These are phyloP conservation scores for Coniosporium tulheliwenetii DNA, from an alignment of 2,329 filamentous ascomycete species.

Conservation along the genomic window DNA sequence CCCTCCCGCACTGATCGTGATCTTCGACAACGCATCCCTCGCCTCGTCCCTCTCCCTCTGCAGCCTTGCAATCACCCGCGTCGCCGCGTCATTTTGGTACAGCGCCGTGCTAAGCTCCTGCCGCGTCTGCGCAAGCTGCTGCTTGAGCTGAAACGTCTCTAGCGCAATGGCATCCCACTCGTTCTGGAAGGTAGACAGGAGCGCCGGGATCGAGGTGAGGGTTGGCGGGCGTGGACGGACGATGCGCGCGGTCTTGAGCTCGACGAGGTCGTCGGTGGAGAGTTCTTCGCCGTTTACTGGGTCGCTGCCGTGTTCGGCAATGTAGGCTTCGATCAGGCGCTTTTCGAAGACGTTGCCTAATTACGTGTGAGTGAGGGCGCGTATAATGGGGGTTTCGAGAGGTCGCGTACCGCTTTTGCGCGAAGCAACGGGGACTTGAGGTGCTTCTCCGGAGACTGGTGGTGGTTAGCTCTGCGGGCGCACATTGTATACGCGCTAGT, in stretches of 20 bases:
- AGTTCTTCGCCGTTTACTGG: conserved; percentile 80
- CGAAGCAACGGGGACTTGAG: conserved; percentile 86
- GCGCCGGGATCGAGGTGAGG: conserved; percentile 86
- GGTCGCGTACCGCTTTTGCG: conserved; percentile 65
- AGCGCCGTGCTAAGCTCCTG: conserved; percentile 88
- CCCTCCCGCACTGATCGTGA: conserved; percentile 51
- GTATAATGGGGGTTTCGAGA: conserved; percentile 4
- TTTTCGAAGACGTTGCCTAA: conserved; percentile 84
- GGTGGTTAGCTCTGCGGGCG: too few species aligned
- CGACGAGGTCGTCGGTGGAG: conserved; percentile 68
- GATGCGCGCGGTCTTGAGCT: conserved; percentile 67
- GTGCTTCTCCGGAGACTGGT: conserved; percentile 87
- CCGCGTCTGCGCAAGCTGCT: conserved; percentile 76
- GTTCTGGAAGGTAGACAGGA: conserved; percentile 90
- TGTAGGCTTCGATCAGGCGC: conserved; percentile 86
- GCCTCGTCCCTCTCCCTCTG: conserved; percentile 89
- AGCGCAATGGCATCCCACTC: conserved; percentile 93
- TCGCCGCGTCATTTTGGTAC: conserved; percentile 95
- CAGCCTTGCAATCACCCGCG: conserved; percentile 80
- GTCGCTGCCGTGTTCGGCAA: conserved; percentile 83
- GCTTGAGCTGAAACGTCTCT: conserved; percentile 80
- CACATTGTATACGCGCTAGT: too few species aligned
- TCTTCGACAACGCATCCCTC: conserved; percentile 70
- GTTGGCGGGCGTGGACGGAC: conserved; percentile 83
- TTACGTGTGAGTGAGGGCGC: conserved; percentile 13